Conservation (phyloP, 768 basidiomycete genomes). For the Rhizopogon rudus region DNA sequence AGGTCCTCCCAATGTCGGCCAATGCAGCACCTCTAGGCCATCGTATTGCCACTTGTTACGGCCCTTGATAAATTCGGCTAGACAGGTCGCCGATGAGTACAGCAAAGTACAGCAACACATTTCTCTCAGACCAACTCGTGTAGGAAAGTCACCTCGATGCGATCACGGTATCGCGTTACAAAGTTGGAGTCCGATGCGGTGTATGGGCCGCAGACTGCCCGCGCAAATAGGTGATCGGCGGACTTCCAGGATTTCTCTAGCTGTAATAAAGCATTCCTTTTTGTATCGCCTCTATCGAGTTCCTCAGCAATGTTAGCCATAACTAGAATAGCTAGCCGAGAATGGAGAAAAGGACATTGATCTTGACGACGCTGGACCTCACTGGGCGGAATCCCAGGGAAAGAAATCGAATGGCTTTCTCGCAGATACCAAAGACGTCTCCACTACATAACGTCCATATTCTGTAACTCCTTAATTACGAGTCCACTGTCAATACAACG, state of each 20-base stretch:
- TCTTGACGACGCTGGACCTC: not conserved
- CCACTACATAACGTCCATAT: not conserved
- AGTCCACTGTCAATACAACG: constrained; percentile 10
- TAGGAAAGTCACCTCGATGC: constrained; percentile 64
- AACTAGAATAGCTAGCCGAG: too few species aligned
- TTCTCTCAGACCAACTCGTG: constrained; percentile 55
- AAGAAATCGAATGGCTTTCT: not conserved
- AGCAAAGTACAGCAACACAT: constrained; percentile 42
- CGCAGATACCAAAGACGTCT: not conserved
- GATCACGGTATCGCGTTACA: constrained; percentile 87
- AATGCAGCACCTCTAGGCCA: constrained; percentile 74
- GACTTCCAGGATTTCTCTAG: not conserved
- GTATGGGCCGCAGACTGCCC: constrained; percentile 81
- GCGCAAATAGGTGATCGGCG: constrained; percentile 22
- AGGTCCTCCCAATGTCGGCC: constrained; percentile 55
- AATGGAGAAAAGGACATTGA: too few species aligned
- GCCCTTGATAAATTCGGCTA: constrained; percentile 53
- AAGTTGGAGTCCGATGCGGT: constrained; percentile 87
- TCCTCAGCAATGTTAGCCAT: too few species aligned
- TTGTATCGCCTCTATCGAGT: too few species aligned
- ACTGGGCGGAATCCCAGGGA: not conserved
- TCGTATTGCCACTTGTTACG: constrained; percentile 93
- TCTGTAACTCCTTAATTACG: constrained; percentile 8
- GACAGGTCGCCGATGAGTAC: constrained; percentile 51
- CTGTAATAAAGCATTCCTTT: too few species aligned